phyloP scores from a whole-genome alignment of 306 rosid genomes.

The Cyclanthera cordifolia region DNA sequence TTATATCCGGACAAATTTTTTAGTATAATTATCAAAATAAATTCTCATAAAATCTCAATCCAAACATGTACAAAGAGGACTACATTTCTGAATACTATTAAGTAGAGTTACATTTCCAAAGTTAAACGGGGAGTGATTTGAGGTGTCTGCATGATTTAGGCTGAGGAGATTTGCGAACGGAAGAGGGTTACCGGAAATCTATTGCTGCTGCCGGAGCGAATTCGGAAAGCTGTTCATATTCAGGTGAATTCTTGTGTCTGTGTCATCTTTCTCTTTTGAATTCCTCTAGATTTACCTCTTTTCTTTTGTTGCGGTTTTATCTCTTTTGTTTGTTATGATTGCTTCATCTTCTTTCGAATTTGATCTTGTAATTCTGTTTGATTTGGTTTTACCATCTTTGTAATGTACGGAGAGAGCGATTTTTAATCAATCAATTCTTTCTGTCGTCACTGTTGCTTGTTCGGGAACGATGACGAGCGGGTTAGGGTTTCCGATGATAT shows the following conservation, averaged over 20 bases:
- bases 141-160: conserved; percentile 7
- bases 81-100: background rate
- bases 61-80: background rate
- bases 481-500: conserved; percentile 2
- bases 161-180: conserved; percentile 5
- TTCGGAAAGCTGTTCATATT: background rate
- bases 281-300: background rate
- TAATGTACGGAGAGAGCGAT: background rate
- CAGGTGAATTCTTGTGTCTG: background rate
- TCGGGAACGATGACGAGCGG: conserved; percentile 1
- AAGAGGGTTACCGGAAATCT: background rate
- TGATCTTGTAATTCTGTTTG: background rate
- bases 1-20: too few species aligned
- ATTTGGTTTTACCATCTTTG: background rate
- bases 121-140: background rate
- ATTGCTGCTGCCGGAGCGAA: background rate
- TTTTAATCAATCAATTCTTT: background rate
- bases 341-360: background rate
- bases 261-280: background rate
- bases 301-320: background rate
- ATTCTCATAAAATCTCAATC: too few species aligned
- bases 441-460: background rate
- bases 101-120: background rate
- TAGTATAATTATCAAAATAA: too few species aligned
- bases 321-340: background rate